Conservation (phyloP, 768 basidiomycete genomes). For the Collybiopsis luxurians region DNA sequence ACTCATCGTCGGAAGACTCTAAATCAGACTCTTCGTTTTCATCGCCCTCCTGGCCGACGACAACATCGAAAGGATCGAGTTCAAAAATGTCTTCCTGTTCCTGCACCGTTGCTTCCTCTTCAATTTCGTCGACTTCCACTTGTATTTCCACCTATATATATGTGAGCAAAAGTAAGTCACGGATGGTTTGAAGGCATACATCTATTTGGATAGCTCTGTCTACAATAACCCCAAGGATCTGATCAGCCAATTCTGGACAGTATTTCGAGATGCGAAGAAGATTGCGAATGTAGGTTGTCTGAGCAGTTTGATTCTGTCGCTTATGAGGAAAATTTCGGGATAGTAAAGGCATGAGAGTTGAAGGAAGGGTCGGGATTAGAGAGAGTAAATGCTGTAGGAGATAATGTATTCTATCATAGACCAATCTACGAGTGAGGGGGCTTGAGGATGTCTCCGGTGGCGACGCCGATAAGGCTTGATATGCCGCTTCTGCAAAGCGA, state of each 20-base stretch:
- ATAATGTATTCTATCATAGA: constrained; percentile 85
- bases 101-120: constrained; percentile 56
- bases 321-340: constrained; percentile 91
- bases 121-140: constrained; percentile 90
- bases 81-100: constrained; percentile 65
- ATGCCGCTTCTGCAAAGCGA: constrained; percentile 57
- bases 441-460: constrained; percentile 61
- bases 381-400: constrained; percentile 86
- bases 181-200: constrained; percentile 45
- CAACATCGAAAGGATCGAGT: constrained; percentile 83
- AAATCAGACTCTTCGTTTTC: constrained; percentile 57
- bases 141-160: constrained; percentile 87
- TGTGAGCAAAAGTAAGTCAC: neutral
- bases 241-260: constrained; percentile 84
- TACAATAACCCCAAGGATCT: constrained; percentile 81
- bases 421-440: constrained; percentile 75
- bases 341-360: constrained; percentile 82
- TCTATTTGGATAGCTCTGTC: constrained; percentile 97
- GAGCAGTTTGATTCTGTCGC: constrained; percentile 73
- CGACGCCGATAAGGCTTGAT: constrained; percentile 56
- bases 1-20: constrained; percentile 41
- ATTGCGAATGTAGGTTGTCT: constrained; percentile 91
- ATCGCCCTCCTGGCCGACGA: constrained; percentile 71
- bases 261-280: constrained; percentile 79
- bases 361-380: constrained; percentile 88